Evolutionary conservation across 2,329 filamentous ascomycete species (phyloP), one percentile per base, ranked within the genome.

Genomic region (Sclerotinia minor): DNA sequence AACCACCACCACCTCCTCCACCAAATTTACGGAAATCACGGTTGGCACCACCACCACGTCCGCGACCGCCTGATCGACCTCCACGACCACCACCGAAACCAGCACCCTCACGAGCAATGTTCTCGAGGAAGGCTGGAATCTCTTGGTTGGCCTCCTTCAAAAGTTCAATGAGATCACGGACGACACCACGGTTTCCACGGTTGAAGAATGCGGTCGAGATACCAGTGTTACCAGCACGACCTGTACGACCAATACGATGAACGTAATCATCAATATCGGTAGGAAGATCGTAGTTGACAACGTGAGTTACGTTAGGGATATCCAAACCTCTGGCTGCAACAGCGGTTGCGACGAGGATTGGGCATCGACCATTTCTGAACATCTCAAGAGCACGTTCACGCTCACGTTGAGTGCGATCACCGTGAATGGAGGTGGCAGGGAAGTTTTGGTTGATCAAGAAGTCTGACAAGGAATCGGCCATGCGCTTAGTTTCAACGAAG

Each of bases 141-240:
- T 99, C 95, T 81, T 99, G 95, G 83, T 99, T 96, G 73, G 95
- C 95, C 81, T 99, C 95, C 85, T 98, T 98, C 74, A 99, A 87
- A 38, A 99, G 88, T n/a, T 99, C 95, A 75, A 99, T 87, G 70
- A 99, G 88, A 76, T 98, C 95, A 74, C 95, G 91, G 72, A 98
- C 95, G 74, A 99, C 92, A 82, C 95, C 95, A 76, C 95, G 92
- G 86, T 99, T 99, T 78, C 94, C 94, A 78, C 95, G 94, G 87
- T 99, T 99, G 90, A 99, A 98, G 87, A 99, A 99, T 68, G 95
- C 95, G 75, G 95, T 99, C 7, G 95, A 92, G 74, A 97, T 89
- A 90, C 95, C 95, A 76, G 94, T 98, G 85, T 99, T 99, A 80
- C 95, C 95, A 73, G 95, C 95, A 92, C 95, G 95, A 79, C 95